Evolutionary conservation across 306 rosid genomes (phyloP).

Genomic region (Pachyrhizus erosus): DNA sequence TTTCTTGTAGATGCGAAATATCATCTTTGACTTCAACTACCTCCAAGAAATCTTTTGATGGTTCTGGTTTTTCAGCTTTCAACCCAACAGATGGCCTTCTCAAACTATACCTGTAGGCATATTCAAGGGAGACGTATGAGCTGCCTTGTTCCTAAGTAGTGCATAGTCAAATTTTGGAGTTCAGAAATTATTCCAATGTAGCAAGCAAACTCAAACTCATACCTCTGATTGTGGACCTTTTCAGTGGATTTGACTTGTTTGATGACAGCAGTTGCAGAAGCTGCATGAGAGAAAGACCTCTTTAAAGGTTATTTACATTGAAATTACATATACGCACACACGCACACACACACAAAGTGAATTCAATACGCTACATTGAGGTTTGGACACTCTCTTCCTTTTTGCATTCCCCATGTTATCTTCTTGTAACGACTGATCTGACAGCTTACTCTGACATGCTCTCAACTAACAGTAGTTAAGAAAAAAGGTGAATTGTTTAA

Average conservation of each 20-base stretch:
- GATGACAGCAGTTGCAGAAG: slow-evolving; percentile 51
- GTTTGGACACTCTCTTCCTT: slow-evolving; percentile 55
- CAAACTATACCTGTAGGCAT: slow-evolving; percentile 52
- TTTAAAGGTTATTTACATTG: slow-evolving; percentile 28
- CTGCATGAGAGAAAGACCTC: slow-evolving; percentile 59
- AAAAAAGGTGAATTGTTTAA: slow-evolving; percentile 15
- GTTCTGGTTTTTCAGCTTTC: slow-evolving; percentile 52
- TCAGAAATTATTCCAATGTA: slow-evolving; percentile 31
- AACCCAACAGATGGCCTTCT: slow-evolving; percentile 61
- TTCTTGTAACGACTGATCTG: slow-evolving; percentile 48
- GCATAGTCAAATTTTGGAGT: neutral
- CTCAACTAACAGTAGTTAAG: slow-evolving; percentile 47
- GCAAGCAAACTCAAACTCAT: slow-evolving; percentile 38
- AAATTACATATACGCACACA: neutral
- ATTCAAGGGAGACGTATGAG: slow-evolving; percentile 35
- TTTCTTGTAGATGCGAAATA: slow-evolving; percentile 35
- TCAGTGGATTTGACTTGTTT: slow-evolving; percentile 46
- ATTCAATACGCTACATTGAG: slow-evolving; percentile 51
- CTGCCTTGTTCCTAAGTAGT: slow-evolving; percentile 32
- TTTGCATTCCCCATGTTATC: slow-evolving; percentile 41
- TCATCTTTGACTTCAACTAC: slow-evolving; percentile 29
- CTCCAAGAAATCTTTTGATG: slow-evolving; percentile 44
- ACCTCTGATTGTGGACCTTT: slow-evolving; percentile 64
- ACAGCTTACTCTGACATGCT: slow-evolving; percentile 45
- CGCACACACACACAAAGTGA: neutral